Evolutionary conservation across 345 rosid species (phyloP), one percentile per base, ranked within the genome.

Genomic region (Brassica nigra): DNA sequence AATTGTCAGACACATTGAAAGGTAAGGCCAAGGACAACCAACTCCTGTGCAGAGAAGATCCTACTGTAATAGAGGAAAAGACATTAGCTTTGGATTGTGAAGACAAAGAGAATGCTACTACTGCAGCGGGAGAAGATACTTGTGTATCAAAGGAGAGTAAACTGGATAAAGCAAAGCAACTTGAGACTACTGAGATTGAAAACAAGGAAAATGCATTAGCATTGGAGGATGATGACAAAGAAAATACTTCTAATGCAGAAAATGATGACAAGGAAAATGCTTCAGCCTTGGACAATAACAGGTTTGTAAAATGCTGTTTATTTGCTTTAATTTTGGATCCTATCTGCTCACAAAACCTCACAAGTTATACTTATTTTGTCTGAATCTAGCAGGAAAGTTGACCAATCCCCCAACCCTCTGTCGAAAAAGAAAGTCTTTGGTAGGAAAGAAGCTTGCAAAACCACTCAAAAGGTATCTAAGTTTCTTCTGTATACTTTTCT

Each of bases 241-340:
- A 54, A 16, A 52, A 85, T 74, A 62, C 36, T 55, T 65, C 52
- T 54, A 69, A 68, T 58, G 79, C 79, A 37, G 88, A 81, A 18
- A 71, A 70, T 42, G 84, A 88, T 49, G 85, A 88, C 18, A 90
- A 89, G 74, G 93, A 92, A 82, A 90, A 90, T 74, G 76, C 78
- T 72, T 73, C 85, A 58, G 83, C 86, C 67, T 77, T 82, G 20
- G 85, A 84, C 80, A 85, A 15, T 71, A 86, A 92, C 76, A 89
- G 89, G 97, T 89, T 66, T 11, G 69, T 3, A 77, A 70, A 76
- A 37, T 42, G 67, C 65, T 39, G 18, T 39, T 20, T 71, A 34
- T 5, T 69, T 42, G 55, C 27, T 39, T 55, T 76, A 12, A 58
- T 49, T 49, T 68, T 75, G 44, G n/a, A 62, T 42, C 47, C 29